Base-by-base conservation (phyloP, 1,284 basidiomycete species). In the Rhodotorula glutinis region DNA sequence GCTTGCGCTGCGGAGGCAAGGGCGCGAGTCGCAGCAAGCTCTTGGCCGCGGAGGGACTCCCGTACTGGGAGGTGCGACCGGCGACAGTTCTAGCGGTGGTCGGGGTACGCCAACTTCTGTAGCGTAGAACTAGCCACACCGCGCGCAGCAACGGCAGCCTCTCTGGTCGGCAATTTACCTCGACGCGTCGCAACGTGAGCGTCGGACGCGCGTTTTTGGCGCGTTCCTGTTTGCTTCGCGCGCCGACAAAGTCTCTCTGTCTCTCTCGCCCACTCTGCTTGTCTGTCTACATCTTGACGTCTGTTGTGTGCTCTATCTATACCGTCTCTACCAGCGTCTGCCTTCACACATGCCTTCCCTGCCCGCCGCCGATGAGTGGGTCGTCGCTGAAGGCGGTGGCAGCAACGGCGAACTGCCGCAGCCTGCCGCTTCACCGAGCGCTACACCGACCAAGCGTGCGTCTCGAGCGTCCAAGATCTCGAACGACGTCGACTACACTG, bases 401-500 rank as follows among this genome's bases (percentile, higher is more conserved):
- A 19, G 4, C 44, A 43, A 10, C 29, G 52, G 16, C 14, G 25
- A 23, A 10, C 56, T n/a, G 43, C 21, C 40, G 17, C 30, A 38
- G 33, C 58, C 62, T 16, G 47, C 63, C 38, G 14, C 43, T 38
- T 38, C 33, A 38, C 33, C 33, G 11, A 38, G 33, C 46, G 13
- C 52, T 2, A 65, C 67, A 23, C 65, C 66, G 27, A 47, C 65
- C 16, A 60, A 65, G 44, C 70, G 70, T 21, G 66, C 66, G 10
- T 62, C 62, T 4, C 61, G 66, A 51, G 53, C 62, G 16, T 63
- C 54, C 0, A 44, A 62, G 49, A 53, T 64, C 51, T 62, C 61
- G 23, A 71, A 71, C 64, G 62, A 69, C 43, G 52, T 55, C 17
- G 61, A 63, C 56, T 52, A 71, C 64, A 13, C 43, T 10, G 47